These are phyloP conservation scores for Tricholoma sp. DNA, from an alignment of 768 basidiomycete genomes.

Conservation along the genomic window DNA sequence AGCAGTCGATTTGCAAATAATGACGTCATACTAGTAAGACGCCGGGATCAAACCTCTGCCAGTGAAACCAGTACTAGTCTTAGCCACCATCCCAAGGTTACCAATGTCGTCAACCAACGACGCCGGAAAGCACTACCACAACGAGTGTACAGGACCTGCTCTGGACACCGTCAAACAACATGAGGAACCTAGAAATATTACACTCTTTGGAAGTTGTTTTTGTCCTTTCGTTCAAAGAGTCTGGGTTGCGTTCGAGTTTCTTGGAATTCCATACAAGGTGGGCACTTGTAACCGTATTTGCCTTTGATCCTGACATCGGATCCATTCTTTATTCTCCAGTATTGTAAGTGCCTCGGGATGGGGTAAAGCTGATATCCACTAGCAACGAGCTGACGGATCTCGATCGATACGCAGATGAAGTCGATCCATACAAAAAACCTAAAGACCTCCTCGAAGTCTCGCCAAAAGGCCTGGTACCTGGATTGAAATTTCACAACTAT, in stretches of 20 bases:
- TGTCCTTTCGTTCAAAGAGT: slow-evolving; percentile 82
- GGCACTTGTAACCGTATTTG: slow-evolving; percentile 6
- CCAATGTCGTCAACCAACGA: slow-evolving; percentile 7
- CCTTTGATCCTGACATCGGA: not conserved
- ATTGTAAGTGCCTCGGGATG: not conserved
- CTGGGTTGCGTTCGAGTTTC: slow-evolving; percentile 70
- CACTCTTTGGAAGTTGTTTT: slow-evolving; percentile 68
- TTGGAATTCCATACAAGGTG: slow-evolving; percentile 68
- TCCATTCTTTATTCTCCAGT: not conserved
- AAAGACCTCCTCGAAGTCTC: slow-evolving; percentile 74
- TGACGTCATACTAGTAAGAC: no score
- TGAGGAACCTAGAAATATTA: slow-evolving; percentile 43
- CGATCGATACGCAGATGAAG: slow-evolving; percentile 48
- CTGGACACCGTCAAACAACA: slow-evolving; percentile 53
- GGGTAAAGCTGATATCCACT: not conserved
- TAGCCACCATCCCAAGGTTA: no score
- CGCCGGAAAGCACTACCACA: slow-evolving; percentile 31
- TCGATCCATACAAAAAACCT: slow-evolving; percentile 81
- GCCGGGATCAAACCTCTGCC: no score
- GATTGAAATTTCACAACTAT: slow-evolving; percentile 48
- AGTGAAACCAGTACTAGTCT: no score
- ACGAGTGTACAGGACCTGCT: slow-evolving; percentile 41
- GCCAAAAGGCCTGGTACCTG: slow-evolving; percentile 80
- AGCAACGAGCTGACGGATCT: not conserved
- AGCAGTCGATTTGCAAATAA: not conserved